phyloP scores from a whole-genome alignment of 1,284 basidiomycete species.

The Cutaneotrichosporon arboriforme region DNA sequence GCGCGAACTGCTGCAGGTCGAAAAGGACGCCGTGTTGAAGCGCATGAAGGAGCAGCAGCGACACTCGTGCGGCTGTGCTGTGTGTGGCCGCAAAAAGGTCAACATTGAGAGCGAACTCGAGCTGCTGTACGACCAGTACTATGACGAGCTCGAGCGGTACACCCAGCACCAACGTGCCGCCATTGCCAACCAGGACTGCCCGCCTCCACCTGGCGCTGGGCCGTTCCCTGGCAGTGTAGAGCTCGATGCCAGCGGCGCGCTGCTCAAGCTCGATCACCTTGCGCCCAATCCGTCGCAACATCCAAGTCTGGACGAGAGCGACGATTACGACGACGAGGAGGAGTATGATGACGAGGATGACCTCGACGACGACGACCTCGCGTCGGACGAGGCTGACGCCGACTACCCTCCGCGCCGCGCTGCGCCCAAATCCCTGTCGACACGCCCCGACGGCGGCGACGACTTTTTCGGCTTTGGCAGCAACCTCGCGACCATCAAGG shows the following conservation, averaged over 20 bases:
- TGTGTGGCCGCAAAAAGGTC: slow-evolving; percentile 95
- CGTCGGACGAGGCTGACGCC: slow-evolving; percentile 62
- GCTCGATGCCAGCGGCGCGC: slow-evolving; percentile 80
- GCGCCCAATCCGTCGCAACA: slow-evolving; percentile 50
- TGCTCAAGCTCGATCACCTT: slow-evolving; percentile 61
- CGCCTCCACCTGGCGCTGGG: slow-evolving; percentile 89
- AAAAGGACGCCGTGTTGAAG: slow-evolving; percentile 91
- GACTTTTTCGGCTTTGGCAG: slow-evolving; percentile 74
- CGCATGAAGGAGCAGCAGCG: slow-evolving; percentile 99
- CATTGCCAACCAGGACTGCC: slow-evolving; percentile 72
- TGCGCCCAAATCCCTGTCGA: slow-evolving; percentile 21
- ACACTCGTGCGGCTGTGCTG: slow-evolving; percentile 89
- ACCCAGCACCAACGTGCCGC: slow-evolving; percentile 93
- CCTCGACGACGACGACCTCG: slow-evolving; percentile 59
- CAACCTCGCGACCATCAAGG: slow-evolving; percentile 76
- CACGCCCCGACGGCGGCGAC: slow-evolving; percentile 48
- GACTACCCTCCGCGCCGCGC: slow-evolving; percentile 19
- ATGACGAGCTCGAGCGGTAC: slow-evolving; percentile 98
- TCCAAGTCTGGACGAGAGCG: slow-evolving; percentile 39
- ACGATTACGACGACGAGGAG: slow-evolving; percentile 43
- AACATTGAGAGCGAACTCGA: slow-evolving; percentile 99
- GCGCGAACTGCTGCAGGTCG: slow-evolving; percentile 83
- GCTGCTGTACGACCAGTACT: slow-evolving; percentile 99
- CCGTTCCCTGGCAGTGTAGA: slow-evolving; percentile 98
- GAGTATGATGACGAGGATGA: slow-evolving; percentile 49